Evolutionary conservation across 352 stramenopile species (phyloP), one percentile per base, ranked within the genome.

Genomic region (Pythium grandisporangium): DNA sequence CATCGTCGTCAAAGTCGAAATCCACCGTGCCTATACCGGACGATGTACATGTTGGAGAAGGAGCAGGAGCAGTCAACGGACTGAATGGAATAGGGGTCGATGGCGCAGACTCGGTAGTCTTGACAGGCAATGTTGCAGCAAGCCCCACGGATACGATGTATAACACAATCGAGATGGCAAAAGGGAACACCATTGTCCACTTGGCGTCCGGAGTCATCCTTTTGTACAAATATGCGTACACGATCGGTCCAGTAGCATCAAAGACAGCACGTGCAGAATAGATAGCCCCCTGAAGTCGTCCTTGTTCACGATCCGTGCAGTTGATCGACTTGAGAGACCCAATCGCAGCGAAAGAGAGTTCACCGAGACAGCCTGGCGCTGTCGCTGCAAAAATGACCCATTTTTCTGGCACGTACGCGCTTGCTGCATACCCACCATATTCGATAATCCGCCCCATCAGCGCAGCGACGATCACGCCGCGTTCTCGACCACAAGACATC

Each of bases 241-340:
- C 47, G 2, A 90, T 42, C 0, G 77, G 73, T 3, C 69, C 77
- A 0, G 55, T 47, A 3, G 77, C 73, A 56, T 81, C 68, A 34
- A 84, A 84, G 29, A 85, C 56, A 3, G 66, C 76, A 4, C 76
- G 64, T 10, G 61, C 71, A 20, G 63, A 70, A 40, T 85, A 85
- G 42, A 90, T 81, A 20, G 71, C 70, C 3, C 76, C 73, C 48
- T 90, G 76, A 0, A 90, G 53, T 5, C 70, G 71, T 7, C 76
- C 76, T 76, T 90, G 76, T 30, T 90, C 73, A 55, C 72, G 58
- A 29, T 82, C 70, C 7, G 70, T 86, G 14, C 56, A 63, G 35
- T 81, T 76, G 51, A 74, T 60, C 20, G 68, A 81, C 55, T 77
- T 77, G 44, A 81, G 57, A 6, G 68, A 81, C 46, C 65, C 69